Evolutionary conservation across 2,329 filamentous ascomycete genomes (phyloP), one percentile per base, ranked within the genome.

Genomic region (Venturia oleaginea): DNA sequence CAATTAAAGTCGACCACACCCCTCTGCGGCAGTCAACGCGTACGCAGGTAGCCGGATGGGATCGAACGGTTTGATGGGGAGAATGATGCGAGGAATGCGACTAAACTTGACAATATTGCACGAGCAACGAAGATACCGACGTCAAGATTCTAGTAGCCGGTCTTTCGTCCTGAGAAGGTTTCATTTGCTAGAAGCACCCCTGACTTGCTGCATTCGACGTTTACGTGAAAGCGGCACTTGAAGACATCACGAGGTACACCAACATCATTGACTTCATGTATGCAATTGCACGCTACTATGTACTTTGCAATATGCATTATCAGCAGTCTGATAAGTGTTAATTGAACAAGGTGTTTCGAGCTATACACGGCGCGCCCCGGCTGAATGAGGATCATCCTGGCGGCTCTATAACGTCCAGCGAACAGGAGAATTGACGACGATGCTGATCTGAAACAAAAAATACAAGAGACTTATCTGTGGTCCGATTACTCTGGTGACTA

Each of bases 311-410:
- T 51, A 30, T 51, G 46, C 46, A 24, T 51, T 51, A 4, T 51
- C 22, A 15, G 3, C 46, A 27, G 22, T 3, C n/a, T 22, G 46
- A 51, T 27, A 51, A 13, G n/a, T 22, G 22, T 30, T 51, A 2
- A 27, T 15, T 2, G 17, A 24, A 3, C 24, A 27, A n/a, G 51
- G 30, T 57, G 51, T 19, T 32, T 11, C 19, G 51, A 15, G 51
- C 51, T 57, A 34, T 34, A 11, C 48, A 19, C 48, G 48, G 48
- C 30, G 13, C 24, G 48, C 48, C 32, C 48, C 48, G 24, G 27
- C 48, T 55, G 27, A n/a, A 30, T 57, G 51, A 57, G 51, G 51
- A 57, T 57, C 30, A 57, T 57, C 51, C 51, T 57, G 51, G 51
- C 51, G 13, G 3, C 3, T 15, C 15, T 34, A 27, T 30, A 57